Conservation (phyloP, 1,139 yeast species). For the Kodamaea derodonti region DNA sequence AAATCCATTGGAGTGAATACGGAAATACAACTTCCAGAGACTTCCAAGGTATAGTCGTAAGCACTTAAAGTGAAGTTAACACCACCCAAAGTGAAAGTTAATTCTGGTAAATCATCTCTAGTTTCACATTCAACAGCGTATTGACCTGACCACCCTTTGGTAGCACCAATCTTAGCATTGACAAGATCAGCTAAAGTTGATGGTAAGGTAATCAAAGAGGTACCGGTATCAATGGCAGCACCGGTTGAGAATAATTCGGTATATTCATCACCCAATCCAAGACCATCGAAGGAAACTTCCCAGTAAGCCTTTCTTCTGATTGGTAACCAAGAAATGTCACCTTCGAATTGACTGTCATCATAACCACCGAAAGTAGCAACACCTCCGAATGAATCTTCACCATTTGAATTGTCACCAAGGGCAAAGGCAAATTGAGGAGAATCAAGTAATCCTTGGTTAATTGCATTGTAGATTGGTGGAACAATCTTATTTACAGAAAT, state of each 20-base stretch:
- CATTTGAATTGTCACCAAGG: slow-evolving; percentile 72
- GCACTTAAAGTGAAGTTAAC: slow-evolving; percentile 86
- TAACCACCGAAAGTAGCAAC: slow-evolving; percentile 93
- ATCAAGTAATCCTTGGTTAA: slow-evolving; percentile 75
- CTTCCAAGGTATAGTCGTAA: slow-evolving; percentile 88
- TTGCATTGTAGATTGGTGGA: slow-evolving; percentile 92
- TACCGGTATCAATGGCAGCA: slow-evolving; percentile 98
- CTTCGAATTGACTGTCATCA: slow-evolving; percentile 68
- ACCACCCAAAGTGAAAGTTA: slow-evolving; percentile 85
- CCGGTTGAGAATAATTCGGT: slow-evolving; percentile 82
- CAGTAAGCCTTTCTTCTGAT: slow-evolving; percentile 99
- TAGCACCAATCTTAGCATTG: slow-evolving; percentile 94
- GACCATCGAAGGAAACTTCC: slow-evolving; percentile 92
- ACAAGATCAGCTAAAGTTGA: slow-evolving; percentile 91
- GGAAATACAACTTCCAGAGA: slow-evolving; percentile 90
- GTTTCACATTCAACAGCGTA: slow-evolving; percentile 84
- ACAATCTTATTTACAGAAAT: slow-evolving; percentile 84
- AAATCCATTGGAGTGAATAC: slow-evolving; percentile 96
- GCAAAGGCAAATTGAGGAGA: slow-evolving; percentile 83
- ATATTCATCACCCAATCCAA: slow-evolving; percentile 86
- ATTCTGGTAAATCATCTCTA: slow-evolving; percentile 81
- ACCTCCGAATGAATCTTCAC: slow-evolving; percentile 69
- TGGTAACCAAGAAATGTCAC: slow-evolving; percentile 90
- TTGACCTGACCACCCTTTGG: slow-evolving; percentile 96
- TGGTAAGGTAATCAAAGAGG: slow-evolving; percentile 92